Evolutionary conservation across 2,329 filamentous ascomycete species (phyloP).

Genomic region (Pyrenochaeta sp.): DNA sequence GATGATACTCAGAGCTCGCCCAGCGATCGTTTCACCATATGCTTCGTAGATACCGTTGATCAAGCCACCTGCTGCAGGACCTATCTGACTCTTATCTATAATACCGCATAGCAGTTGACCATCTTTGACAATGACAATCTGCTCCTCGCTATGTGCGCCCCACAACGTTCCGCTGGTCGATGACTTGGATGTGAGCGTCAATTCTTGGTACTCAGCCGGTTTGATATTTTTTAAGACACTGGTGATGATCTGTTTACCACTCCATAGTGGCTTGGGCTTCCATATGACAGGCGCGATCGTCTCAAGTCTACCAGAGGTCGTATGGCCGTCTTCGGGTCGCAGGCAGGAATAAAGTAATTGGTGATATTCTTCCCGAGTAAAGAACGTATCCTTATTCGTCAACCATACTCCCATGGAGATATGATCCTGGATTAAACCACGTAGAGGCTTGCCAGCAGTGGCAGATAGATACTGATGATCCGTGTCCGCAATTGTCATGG

Average conservation of each 20-base stretch:
- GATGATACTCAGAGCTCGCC: slow-evolving; percentile 86
- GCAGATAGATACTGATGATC: slow-evolving; percentile 97
- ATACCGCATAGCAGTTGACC: slow-evolving; percentile 91
- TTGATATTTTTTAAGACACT: slow-evolving; percentile 93
- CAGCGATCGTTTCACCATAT: slow-evolving; percentile 86
- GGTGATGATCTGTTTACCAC: slow-evolving; percentile 93
- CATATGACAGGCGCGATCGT: slow-evolving; percentile 82
- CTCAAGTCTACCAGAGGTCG: slow-evolving; percentile 80
- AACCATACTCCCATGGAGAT: slow-evolving; percentile 93
- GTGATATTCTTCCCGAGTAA: slow-evolving; percentile 86
- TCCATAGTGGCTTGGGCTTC: slow-evolving; percentile 86
- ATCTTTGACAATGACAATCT: slow-evolving; percentile 80
- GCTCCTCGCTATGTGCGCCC: slow-evolving; percentile 79
- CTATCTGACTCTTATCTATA: slow-evolving; percentile 94
- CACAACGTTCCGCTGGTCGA: slow-evolving; percentile 82
- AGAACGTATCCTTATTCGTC: slow-evolving; percentile 91
- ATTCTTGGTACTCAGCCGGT: slow-evolving; percentile 75
- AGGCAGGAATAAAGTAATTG: slow-evolving; percentile 92
- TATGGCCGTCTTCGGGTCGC: slow-evolving; percentile 89
- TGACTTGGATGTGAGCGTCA: slow-evolving; percentile 82
- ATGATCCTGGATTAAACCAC: slow-evolving; percentile 98
- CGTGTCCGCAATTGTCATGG: slow-evolving; percentile 91
- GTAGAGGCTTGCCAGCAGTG: slow-evolving; percentile 89
- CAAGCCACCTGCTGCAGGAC: slow-evolving; percentile 83
- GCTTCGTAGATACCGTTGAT: slow-evolving; percentile 93